Percentiles rank a stretch among this genome's conserved stretches.
Evolutionary conservation across 2,329 filamentous ascomycete genomes (phyloP).

Genomic region (Aspergillus flavus): DNA sequence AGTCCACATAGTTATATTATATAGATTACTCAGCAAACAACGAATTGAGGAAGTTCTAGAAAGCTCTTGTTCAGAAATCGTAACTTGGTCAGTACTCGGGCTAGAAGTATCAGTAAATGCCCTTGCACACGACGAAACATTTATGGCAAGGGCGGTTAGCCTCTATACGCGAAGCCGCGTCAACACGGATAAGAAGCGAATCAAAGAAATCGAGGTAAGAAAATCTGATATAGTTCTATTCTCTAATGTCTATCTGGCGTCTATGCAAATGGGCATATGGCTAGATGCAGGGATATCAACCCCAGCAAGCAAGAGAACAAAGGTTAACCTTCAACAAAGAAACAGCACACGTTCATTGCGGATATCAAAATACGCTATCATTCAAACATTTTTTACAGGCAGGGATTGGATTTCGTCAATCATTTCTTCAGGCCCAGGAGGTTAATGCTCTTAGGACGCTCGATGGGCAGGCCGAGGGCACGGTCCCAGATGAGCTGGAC

Average conservation of each 20-base stretch:
- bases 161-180: background rate
- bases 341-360: background rate
- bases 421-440: constrained; percentile 77
- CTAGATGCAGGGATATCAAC: background rate
- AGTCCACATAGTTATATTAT: too few species aligned
- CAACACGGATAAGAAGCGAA: background rate
- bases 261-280: background rate
- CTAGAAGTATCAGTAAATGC: background rate
- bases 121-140: background rate
- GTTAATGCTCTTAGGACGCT: constrained; percentile 97
- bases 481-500: constrained; percentile 97
- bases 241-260: background rate
- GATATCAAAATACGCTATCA: constrained; percentile 2
- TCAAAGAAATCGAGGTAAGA: background rate
- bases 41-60: too few species aligned
- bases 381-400: constrained; percentile 1
- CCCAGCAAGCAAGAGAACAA: background rate
- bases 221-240: background rate
- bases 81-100: too few species aligned
- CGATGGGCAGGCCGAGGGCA: constrained; percentile 89
- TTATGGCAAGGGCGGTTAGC: background rate
- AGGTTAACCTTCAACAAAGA: background rate
- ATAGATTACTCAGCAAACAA: too few species aligned
- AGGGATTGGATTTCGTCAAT: constrained; percentile 5
- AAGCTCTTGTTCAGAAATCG: too few species aligned